Evolutionary conservation across 129 eudicot species (phyloP).

Genomic region (Solidago caesia): DNA sequence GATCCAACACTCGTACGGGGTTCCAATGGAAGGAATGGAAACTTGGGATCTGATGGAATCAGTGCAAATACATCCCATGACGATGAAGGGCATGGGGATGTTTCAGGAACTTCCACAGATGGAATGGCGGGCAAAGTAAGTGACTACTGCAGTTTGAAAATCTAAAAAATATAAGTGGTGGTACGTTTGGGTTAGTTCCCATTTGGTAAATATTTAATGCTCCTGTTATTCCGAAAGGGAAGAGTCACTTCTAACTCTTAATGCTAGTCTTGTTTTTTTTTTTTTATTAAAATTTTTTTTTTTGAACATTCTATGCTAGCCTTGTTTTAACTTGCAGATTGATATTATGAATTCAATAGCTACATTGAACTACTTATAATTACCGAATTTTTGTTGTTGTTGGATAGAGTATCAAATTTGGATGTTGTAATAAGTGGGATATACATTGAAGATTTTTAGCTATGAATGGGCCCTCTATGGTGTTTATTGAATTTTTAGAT

Average conservation of each 20-base stretch:
- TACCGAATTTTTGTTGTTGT: neutral
- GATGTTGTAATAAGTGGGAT: slow-evolving; percentile 18
- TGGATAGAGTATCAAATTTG: slow-evolving; percentile 5
- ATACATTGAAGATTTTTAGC: slow-evolving; percentile 3
- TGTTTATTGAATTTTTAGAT: neutral
- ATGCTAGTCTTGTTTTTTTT: neutral
- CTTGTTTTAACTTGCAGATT: neutral
- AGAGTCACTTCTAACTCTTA: neutral
- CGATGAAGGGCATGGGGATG: slow-evolving; percentile 2
- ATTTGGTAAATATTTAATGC: neutral
- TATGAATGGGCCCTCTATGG: slow-evolving; percentile 10
- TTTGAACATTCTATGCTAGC: neutral
- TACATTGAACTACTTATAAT: neutral
- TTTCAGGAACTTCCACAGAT: slow-evolving; percentile 6
- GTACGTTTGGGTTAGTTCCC: neutral
- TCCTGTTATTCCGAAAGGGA: neutral
- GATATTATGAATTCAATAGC: neutral
- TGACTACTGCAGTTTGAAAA: neutral
- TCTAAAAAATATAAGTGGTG: neutral
- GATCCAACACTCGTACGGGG: slow-evolving; percentile 7
- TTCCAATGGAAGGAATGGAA: slow-evolving; percentile 11
- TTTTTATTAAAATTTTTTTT: neutral
- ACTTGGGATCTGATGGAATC: slow-evolving; percentile 13
- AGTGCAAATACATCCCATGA: neutral
- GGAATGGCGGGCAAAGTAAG: slow-evolving; percentile 12